A percentile compares a stretch with the other conserved stretches of the same genome.
These are phyloP conservation scores for Apiotrichum veenhuisii DNA, from an alignment of 1,284 basidiomycete genomes.

Conservation along the genomic window DNA sequence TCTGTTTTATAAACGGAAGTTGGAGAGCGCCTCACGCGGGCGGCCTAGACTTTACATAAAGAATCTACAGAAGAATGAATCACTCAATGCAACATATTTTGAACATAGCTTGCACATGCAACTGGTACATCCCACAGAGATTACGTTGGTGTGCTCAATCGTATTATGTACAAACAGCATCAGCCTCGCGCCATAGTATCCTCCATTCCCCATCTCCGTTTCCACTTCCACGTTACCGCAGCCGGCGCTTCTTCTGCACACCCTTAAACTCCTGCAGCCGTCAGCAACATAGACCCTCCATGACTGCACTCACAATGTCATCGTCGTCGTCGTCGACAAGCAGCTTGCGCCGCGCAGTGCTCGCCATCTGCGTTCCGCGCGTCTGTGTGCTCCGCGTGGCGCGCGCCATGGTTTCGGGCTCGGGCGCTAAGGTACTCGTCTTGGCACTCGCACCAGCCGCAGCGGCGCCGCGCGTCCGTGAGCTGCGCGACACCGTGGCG, in stretches of 20 bases:
- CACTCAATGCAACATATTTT: no score
- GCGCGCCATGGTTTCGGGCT: not conserved
- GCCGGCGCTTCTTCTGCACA: conserved; percentile 26
- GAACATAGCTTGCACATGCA: not conserved
- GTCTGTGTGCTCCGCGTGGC: not conserved
- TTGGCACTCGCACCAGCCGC: not conserved
- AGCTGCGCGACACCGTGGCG: not conserved
- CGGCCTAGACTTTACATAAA: no score
- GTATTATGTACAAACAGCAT: not conserved
- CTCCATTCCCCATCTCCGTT: not conserved
- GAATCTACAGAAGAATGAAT: no score
- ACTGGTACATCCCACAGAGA: not conserved
- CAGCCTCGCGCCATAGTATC: not conserved
- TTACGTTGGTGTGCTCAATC: no score
- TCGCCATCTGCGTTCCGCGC: not conserved
- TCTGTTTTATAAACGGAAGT: no score
- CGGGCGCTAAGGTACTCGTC: conserved; percentile 2
- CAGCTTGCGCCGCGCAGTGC: conserved; percentile 8
- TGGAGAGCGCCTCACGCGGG: no score
- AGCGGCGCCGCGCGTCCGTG: not conserved
- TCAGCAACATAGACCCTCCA: conserved; percentile 25
- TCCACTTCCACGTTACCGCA: conserved; percentile 8
- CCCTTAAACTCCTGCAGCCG: conserved; percentile 20
- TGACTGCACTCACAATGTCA: conserved; percentile 13
- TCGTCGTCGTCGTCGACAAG: conserved; percentile 24